phyloP scores from a whole-genome alignment of 495 filamentous ascomycete species.

The Podospora fimiseda region DNA sequence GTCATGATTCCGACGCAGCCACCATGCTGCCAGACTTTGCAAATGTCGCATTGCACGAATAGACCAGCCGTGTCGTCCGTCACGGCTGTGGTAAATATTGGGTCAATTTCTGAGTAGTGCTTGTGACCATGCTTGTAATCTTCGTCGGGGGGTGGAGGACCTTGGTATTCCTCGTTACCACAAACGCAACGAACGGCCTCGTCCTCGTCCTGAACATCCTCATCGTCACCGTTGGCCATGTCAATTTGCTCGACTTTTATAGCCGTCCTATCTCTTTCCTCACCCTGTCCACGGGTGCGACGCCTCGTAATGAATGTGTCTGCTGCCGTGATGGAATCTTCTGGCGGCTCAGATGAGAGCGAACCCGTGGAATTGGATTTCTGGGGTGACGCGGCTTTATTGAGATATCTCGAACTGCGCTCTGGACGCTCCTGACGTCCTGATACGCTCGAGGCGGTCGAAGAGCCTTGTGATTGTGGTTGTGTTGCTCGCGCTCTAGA shows the following conservation, averaged over 20 bases:
- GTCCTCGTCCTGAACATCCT: constrained; percentile 79
- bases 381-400: constrained; percentile 65
- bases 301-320: constrained; percentile 51
- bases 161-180: constrained; percentile 89
- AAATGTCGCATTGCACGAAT: constrained; percentile 96
- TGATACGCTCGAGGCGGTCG: constrained; percentile 61
- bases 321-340: constrained; percentile 58
- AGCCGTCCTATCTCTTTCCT: constrained; percentile 49
- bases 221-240: constrained; percentile 50
- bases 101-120: constrained; percentile 44
- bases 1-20: constrained; percentile 97
- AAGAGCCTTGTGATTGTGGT: constrained; percentile 71
- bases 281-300: constrained; percentile 60
- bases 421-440: constrained; percentile 63
- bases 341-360: constrained; percentile 71
- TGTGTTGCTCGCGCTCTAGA: constrained; percentile 83
- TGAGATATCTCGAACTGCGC: constrained; percentile 61
- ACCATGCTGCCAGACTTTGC: constrained; percentile 98
- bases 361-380: constrained; percentile 66
- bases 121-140: constrained; percentile 47
- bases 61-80: constrained; percentile 86
- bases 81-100: constrained; percentile 58
- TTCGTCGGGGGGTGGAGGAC: constrained; percentile 65
- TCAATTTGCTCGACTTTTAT: constrained; percentile 46
- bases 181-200: constrained; percentile 93